Base-by-base conservation (phyloP, 768 basidiomycete species). In the Holtermanniella nyarrowii region DNA sequence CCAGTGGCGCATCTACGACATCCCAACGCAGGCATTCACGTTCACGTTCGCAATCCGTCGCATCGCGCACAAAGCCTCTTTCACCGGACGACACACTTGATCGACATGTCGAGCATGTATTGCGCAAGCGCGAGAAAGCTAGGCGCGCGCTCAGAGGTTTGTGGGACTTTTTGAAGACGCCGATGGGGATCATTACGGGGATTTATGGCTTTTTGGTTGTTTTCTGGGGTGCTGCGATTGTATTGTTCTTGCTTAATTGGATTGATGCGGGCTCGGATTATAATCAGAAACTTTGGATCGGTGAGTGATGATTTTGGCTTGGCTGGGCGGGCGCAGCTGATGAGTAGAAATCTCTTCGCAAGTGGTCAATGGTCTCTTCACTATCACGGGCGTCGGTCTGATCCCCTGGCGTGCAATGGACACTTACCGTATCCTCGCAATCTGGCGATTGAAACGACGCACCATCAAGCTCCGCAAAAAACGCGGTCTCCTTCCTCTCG, bases 221-320 rank as follows among this genome's bases (percentile, higher is more conserved):
- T 0, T 88, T 90, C 61, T 90, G 86, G 87, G 87, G 88, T 14
- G 79, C 85, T 20, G 87, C 82, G 3, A 82, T 90, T 55, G 84
- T 70, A 5, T 41, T 88, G 13, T 70, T 88, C 47, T 82, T 88
- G 70, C 71, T 86, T 3, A 59, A 60, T 5, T 70, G 69, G 66
- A 87, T 88, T 67, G 80, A 85, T 61, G 71, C 85, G 3, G 80
- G 84, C 60, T 82, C 85, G 59, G 68, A 74, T 7, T 77, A 83
- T 49, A 78, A 75, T 0, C 82, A 88, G 72, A 82, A 82, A 21
- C 82, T 84, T 50, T 90, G 87, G 88, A 78, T 87, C 14, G 68
- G 65, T 62, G 48, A 62, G 64, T 63, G 42, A 7, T 23, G 37
- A 1, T 43, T 25, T 0, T 41, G 41, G 42, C 13, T 23, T 49